These are phyloP conservation scores for Corylus avellana DNA, from an alignment of 306 rosid genomes.

Conservation along the genomic window DNA sequence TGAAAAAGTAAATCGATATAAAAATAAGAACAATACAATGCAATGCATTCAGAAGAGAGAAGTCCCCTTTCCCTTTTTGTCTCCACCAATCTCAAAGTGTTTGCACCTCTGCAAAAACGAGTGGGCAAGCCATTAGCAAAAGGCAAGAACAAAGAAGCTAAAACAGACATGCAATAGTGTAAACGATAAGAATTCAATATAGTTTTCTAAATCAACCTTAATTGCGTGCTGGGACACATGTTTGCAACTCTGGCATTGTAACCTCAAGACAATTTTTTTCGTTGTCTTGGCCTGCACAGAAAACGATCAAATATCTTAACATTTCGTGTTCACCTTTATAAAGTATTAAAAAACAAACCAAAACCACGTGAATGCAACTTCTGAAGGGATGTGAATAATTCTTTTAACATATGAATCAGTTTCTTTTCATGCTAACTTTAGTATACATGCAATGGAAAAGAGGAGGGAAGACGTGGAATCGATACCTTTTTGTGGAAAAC, in stretches of 20 bases:
- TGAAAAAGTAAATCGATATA: not conserved
- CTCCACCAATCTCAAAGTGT: conserved; percentile 1
- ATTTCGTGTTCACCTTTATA: not conserved
- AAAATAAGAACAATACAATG: not conserved
- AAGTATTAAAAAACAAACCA: not conserved
- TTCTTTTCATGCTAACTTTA: not conserved
- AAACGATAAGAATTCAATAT: not conserved
- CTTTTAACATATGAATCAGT: not conserved
- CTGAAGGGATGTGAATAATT: not conserved
- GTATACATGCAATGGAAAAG: not conserved
- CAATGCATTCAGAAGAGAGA: not conserved
- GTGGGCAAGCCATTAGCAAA: not conserved
- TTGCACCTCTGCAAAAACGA: conserved; percentile 2
- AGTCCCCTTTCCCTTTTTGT: conserved; percentile 1
- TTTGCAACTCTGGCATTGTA: conserved; percentile 1
- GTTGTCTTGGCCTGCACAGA: conserved; percentile 3
- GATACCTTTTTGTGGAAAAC: conserved; percentile 5
- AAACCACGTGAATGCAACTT: not conserved
- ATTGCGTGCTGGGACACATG: not conserved
- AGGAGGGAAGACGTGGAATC: not conserved
- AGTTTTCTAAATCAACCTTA: not conserved
- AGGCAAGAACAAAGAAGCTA: not conserved
- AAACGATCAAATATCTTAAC: not conserved
- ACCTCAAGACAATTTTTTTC: not conserved
- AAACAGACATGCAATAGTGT: not conserved